Conservation (phyloP, 2,329 filamentous ascomycete genomes). For the Cladosporium velox region DNA sequence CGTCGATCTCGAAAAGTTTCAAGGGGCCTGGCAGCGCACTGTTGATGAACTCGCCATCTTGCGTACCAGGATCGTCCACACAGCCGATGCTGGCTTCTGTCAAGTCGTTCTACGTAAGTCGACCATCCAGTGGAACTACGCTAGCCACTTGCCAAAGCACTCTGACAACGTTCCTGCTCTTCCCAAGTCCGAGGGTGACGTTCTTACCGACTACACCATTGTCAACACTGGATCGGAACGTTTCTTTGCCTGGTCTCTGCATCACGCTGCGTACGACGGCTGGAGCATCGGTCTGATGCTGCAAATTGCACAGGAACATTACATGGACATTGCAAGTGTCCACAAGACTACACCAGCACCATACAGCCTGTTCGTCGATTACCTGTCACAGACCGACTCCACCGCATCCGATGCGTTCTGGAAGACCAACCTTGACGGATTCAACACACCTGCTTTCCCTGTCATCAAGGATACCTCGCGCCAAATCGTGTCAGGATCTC, state of each 20-base stretch:
- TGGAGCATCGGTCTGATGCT: slow-evolving; percentile 18
- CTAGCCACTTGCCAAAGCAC: neutral
- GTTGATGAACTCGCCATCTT: slow-evolving; percentile 39
- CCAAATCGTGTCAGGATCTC: neutral
- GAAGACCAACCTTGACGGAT: slow-evolving; percentile 13
- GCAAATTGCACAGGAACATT: slow-evolving; percentile 9
- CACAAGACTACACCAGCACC: neutral
- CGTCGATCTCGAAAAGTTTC: slow-evolving; percentile 37
- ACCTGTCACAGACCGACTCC: neutral
- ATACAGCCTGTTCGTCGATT: slow-evolving; percentile 16
- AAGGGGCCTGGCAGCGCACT: slow-evolving; percentile 42
- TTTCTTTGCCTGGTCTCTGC: slow-evolving; percentile 17
- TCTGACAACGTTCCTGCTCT: slow-evolving; percentile 12
- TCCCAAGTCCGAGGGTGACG: slow-evolving; percentile 8
- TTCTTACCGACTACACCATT: slow-evolving; percentile 15
- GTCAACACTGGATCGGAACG: slow-evolving; percentile 11
- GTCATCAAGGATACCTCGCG: slow-evolving; percentile 10
- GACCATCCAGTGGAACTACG: slow-evolving; percentile 5
- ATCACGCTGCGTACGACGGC: slow-evolving; percentile 16
- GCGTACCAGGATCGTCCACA: slow-evolving; percentile 44
- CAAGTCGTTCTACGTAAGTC: slow-evolving; percentile 37
- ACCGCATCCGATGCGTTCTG: slow-evolving; percentile 8
- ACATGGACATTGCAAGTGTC: neutral
- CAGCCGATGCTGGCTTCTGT: slow-evolving; percentile 40
- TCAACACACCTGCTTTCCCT: slow-evolving; percentile 19